A percentile compares a stretch with the other conserved stretches of the same genome.
phyloP scores from a whole-genome alignment of 139 green algal species.

The Coelastrella sp. region DNA sequence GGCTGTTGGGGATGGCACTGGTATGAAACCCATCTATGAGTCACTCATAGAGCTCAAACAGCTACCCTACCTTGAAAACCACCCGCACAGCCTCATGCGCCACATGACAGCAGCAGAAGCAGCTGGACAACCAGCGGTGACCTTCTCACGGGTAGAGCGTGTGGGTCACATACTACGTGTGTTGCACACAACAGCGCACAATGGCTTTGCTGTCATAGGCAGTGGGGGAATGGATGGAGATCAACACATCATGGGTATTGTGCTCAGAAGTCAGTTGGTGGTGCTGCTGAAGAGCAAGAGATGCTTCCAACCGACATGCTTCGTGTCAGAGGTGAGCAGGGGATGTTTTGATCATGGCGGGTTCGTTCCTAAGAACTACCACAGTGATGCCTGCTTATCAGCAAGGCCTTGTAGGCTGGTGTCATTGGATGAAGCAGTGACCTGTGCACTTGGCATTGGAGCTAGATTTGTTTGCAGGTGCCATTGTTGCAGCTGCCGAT shows the following conservation, averaged over 20 bases:
- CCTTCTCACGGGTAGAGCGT: conserved; percentile 66
- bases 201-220: conserved; percentile 77
- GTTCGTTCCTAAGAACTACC: too few species aligned
- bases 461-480: too few species aligned
- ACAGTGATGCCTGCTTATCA: too few species aligned
- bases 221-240: conserved; percentile 22
- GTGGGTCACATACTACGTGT: conserved; percentile 61
- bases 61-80: conserved; percentile 66
- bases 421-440: too few species aligned
- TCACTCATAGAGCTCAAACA: conserved; percentile 72
- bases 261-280: conserved; percentile 73
- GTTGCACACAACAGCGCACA: conserved; percentile 64
- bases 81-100: conserved; percentile 52
- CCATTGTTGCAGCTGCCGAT: too few species aligned
- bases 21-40: conserved; percentile 77
- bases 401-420: too few species aligned
- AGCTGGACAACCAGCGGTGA: conserved; percentile 53
- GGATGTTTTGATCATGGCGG: too few species aligned
- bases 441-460: too few species aligned
- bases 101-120: conserved; percentile 74
- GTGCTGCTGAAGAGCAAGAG: conserved; percentile 59
- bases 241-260: conserved; percentile 60
- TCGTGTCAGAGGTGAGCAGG: conserved; percentile 42
- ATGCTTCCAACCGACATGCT: conserved; percentile 53
- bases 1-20: conserved; percentile 75